phyloP scores from a whole-genome alignment of 2,329 filamentous ascomycete species.

The Cercospora sesami region DNA sequence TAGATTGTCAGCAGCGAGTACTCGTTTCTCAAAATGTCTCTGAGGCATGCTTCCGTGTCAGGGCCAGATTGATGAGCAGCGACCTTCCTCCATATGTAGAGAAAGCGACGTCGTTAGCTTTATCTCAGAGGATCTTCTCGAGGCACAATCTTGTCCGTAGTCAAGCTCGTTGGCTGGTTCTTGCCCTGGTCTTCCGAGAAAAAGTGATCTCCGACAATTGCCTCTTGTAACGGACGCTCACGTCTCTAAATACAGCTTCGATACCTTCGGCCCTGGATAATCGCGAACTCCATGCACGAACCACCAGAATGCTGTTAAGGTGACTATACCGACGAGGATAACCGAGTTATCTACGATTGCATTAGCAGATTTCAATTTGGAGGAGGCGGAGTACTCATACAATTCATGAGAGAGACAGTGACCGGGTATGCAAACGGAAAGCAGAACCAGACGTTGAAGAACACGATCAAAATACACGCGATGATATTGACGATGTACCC shows the following conservation, averaged over 20 bases:
- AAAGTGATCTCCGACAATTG: not conserved
- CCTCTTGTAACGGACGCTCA: not conserved
- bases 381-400: constrained; percentile 47
- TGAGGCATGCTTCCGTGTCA: not conserved
- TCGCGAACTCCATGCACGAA: constrained; percentile 49
- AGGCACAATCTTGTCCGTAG: not conserved
- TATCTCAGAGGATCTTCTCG: not conserved
- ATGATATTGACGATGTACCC: constrained; percentile 39
- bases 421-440: constrained; percentile 39
- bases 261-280: constrained; percentile 55
- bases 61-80: not conserved
- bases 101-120: not conserved
- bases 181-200: not conserved
- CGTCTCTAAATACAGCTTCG: constrained; percentile 43
- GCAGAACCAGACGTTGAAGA: constrained; percentile 43
- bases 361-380: no score
- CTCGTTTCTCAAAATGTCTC: not conserved
- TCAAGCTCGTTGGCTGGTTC: not conserved
- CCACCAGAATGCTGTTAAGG: constrained; percentile 54
- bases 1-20: not conserved
- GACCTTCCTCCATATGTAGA: not conserved
- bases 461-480: constrained; percentile 38
- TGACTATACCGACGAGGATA: constrained; percentile 53
- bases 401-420: constrained; percentile 32
- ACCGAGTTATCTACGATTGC: constrained; percentile 55